Base-by-base conservation (phyloP, 192 early-diverging fungal species). In the Neocallimastix lanati region DNA sequence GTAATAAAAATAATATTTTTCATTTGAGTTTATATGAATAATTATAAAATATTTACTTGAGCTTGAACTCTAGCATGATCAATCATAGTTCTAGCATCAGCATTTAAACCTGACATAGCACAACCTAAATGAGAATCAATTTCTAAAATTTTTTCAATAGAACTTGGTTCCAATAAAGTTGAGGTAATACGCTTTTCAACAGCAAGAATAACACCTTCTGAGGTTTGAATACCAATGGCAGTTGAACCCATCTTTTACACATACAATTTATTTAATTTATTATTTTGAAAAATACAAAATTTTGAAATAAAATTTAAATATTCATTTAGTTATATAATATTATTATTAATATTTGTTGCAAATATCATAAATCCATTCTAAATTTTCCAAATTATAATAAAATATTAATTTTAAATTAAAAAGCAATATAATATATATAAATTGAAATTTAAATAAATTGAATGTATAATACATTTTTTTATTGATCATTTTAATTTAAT, bases 131-230 rank as follows among this genome's bases (percentile, higher is more conserved):
- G 95, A 18, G 79, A 67, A 84, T 99, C 98, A 81, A 99, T 97
- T 86, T 98, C 96, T 77, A 98, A 85, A 83, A 99, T 94, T 87
- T 99, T 99, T 87, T 98, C 97, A 82, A 98, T 96, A 27, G 94
- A 97, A 80, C 92, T 92, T 21, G 96, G 89, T 79, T 96, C 98
- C 58, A 99, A 86, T 29, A 99, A 87, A 16, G 93, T 88, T 15
- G 95, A 97, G 37, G 96, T 96, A 27, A 97, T 92, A 40, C 98
- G 91, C 85, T 99, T 99, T 84, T 99, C 98, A 33, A 98, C 98
- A 21, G 94, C 98, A 29, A 99, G 88, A 29, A 98, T 88, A 21
- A 98, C 93, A 76, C 97, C 98, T 50, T 96, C 90, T 33, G 87
- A 82, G n/a, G 97, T 97, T 85, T 97, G 93, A 84, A 99, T 98